Evolutionary conservation across 2,329 filamentous ascomycete genomes (phyloP).

Genomic region (Colletotrichum tamarilloi): DNA sequence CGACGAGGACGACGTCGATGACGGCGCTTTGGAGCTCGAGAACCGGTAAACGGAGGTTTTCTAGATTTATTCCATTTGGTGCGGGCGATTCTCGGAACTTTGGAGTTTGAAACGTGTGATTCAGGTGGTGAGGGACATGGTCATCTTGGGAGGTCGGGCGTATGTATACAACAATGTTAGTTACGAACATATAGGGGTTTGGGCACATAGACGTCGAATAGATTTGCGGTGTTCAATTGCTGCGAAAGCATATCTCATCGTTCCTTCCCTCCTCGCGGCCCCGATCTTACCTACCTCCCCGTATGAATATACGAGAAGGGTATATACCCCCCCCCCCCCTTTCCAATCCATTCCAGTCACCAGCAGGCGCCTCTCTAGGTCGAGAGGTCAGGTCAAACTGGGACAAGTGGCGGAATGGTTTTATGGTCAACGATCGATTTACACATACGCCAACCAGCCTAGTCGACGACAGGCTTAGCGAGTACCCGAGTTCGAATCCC

Average conservation of each 20-base stretch:
- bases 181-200: not conserved
- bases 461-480: too few relatives aligned
- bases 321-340: too few relatives aligned
- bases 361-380: too few relatives aligned
- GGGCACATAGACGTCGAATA: not conserved
- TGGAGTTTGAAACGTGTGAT: not conserved
- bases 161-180: not conserved
- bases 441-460: too few relatives aligned
- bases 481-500: too few relatives aligned
- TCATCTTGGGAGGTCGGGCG: constrained; percentile 15
- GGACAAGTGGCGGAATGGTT: too few relatives aligned
- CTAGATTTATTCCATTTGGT: not conserved
- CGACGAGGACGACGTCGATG: constrained; percentile 51
- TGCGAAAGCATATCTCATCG: not conserved
- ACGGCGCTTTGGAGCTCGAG: constrained; percentile 58
- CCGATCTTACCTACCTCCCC: too few relatives aligned
- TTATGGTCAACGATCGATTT: too few relatives aligned
- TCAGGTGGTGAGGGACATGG: not conserved
- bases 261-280: not conserved
- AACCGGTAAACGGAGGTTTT: constrained; percentile 41
- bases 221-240: not conserved
- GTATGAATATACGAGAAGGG: too few relatives aligned
- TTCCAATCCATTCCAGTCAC: too few relatives aligned
- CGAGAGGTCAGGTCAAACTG: too few relatives aligned
- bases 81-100: not conserved